Percentiles rank a stretch among this genome's conserved stretches.
These are phyloP conservation scores for Tulasnella sp. DNA, from an alignment of 768 basidiomycete genomes.

Conservation along the genomic window DNA sequence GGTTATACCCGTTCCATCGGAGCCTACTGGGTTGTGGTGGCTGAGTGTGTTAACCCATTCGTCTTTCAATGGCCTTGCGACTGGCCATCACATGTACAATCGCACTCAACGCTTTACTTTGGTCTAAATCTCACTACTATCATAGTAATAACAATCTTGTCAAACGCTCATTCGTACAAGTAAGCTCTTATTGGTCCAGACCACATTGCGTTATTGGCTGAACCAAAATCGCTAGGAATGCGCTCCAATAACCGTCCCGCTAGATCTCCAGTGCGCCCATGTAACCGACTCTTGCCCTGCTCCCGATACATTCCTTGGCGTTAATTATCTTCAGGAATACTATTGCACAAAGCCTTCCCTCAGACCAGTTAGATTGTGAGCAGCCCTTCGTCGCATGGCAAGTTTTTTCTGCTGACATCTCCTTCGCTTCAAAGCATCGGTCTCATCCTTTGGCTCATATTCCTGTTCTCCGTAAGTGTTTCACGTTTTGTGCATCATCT, in stretches of 20 bases:
- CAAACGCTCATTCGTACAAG: slow-evolving; percentile 1
- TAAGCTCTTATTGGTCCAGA: slow-evolving; percentile 1
- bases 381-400: not conserved
- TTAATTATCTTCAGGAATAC: slow-evolving; percentile 56
- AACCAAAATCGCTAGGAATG: slow-evolving; percentile 38
- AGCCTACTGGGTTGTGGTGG: too few species aligned
- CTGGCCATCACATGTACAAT: slow-evolving; percentile 41
- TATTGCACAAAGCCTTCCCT: slow-evolving; percentile 48
- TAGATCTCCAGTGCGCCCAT: slow-evolving; percentile 49
- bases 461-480: slow-evolving; percentile 59
- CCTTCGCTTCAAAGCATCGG: slow-evolving; percentile 23
- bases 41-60: too few species aligned
- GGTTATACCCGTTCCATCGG: too few species aligned
- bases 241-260: slow-evolving; percentile 43
- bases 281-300: slow-evolving; percentile 44
- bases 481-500: not conserved
- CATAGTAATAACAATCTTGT: slow-evolving; percentile 32
- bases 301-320: slow-evolving; percentile 50
- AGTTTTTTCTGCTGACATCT: not conserved
- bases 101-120: slow-evolving; percentile 46
- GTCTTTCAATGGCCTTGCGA: slow-evolving; percentile 30
- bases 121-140: slow-evolving; percentile 36
- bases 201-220: not conserved
- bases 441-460: slow-evolving; percentile 66
- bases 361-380: slow-evolving; percentile 45